Evolutionary conservation across 257 asterid species (phyloP).

Genomic region (Cinchona pubescens): DNA sequence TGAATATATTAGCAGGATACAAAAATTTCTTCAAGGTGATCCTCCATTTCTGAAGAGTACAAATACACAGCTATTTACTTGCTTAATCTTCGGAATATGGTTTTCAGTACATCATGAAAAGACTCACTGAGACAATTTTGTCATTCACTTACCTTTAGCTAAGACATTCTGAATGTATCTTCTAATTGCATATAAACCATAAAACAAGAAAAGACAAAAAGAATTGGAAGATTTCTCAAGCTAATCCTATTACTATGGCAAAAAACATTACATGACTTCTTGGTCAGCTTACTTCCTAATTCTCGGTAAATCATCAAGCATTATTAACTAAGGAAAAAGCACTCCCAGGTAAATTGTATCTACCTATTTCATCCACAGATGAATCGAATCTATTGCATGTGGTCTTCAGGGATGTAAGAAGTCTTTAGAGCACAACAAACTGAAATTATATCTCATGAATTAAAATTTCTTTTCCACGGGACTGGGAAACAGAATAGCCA

Average conservation of each 20-base stretch:
- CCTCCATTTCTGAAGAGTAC: background rate
- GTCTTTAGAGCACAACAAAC: background rate
- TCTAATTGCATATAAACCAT: background rate
- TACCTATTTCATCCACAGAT: background rate
- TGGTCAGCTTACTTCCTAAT: slow-evolving; percentile 4
- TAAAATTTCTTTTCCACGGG: background rate
- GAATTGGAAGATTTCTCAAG: background rate
- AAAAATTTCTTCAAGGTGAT: background rate
- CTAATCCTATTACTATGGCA: background rate
- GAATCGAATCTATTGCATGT: background rate
- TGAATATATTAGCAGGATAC: background rate
- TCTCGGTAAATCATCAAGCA: background rate
- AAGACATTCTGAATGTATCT: too few species aligned
- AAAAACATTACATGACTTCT: background rate
- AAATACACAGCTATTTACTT: too few species aligned
- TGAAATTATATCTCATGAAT: background rate
- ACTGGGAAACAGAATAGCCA: background rate
- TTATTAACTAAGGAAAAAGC: background rate
- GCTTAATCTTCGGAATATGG: background rate
- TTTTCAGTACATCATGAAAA: background rate
- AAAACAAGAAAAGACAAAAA: background rate
- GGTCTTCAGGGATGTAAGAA: background rate
- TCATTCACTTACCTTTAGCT: background rate
- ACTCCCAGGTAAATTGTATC: background rate
- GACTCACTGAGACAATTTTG: background rate